A percentile compares a stretch with the other conserved stretches of the same genome.
These are phyloP conservation scores for Paraphoma sp. DNA, from an alignment of 2,329 filamentous ascomycete species.

Conservation along the genomic window DNA sequence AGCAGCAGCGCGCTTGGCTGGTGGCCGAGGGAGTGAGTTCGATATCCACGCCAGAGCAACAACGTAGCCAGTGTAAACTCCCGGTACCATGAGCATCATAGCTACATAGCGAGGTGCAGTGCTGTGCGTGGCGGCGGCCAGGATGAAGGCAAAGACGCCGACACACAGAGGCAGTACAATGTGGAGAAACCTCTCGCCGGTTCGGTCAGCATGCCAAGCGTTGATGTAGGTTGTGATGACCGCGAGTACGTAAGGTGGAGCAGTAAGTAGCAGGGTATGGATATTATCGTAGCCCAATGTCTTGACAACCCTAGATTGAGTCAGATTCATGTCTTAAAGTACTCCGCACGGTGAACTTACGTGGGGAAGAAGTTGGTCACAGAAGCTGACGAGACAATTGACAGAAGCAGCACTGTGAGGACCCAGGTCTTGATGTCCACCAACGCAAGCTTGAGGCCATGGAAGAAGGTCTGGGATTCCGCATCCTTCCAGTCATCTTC, in stretches of 20 bases:
- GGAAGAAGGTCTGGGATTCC: slow-evolving; percentile 46
- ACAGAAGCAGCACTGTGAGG: slow-evolving; percentile 48
- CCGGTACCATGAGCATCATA: slow-evolving; percentile 74
- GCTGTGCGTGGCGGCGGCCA: slow-evolving; percentile 68
- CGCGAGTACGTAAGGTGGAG: slow-evolving; percentile 57
- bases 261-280: slow-evolving; percentile 56
- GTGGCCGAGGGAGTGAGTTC: slow-evolving; percentile 76
- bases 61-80: slow-evolving; percentile 67
- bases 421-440: slow-evolving; percentile 50
- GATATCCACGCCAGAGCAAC: slow-evolving; percentile 77
- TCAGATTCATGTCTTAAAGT: no score
- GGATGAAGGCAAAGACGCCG: slow-evolving; percentile 69
- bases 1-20: slow-evolving; percentile 75
- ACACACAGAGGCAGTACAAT: slow-evolving; percentile 67
- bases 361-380: slow-evolving; percentile 65
- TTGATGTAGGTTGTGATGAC: slow-evolving; percentile 69
- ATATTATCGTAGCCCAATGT: slow-evolving; percentile 65
- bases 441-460: slow-evolving; percentile 49
- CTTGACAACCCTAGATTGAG: slow-evolving; percentile 56
- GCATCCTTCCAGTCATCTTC: slow-evolving; percentile 49
- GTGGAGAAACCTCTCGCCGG: slow-evolving; percentile 74
- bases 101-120: slow-evolving; percentile 70
- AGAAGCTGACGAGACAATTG: slow-evolving; percentile 48
- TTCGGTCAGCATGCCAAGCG: slow-evolving; percentile 74
- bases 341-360: no score